These are phyloP conservation scores for Phytophthora sansomeana DNA, from an alignment of 352 stramenopile species.

Conservation along the genomic window DNA sequence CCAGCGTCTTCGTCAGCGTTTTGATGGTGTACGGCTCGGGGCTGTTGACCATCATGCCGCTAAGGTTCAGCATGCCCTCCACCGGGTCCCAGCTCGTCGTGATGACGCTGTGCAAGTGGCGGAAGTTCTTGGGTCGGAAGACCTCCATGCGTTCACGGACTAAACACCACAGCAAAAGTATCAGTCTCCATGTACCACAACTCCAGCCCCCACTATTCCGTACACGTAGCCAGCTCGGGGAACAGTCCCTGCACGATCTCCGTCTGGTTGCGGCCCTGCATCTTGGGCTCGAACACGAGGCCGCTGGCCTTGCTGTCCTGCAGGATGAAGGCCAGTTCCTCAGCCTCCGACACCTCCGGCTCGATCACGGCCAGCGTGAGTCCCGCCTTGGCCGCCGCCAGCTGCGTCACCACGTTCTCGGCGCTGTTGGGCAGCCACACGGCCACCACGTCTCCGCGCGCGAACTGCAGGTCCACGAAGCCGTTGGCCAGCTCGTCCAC, in stretches of 20 bases:
- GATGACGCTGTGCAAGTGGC: slow-evolving; percentile 86
- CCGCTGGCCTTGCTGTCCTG: slow-evolving; percentile 82
- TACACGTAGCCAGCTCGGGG: slow-evolving; percentile 81
- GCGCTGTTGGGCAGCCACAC: slow-evolving; percentile 88
- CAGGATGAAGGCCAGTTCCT: slow-evolving; percentile 86
- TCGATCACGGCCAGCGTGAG: slow-evolving; percentile 87
- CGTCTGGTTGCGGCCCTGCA: slow-evolving; percentile 77
- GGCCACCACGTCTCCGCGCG: slow-evolving; percentile 76
- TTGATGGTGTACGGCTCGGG: slow-evolving; percentile 72
- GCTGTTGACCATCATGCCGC: slow-evolving; percentile 84
- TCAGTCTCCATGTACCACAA: neutral
- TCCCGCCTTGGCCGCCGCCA: slow-evolving; percentile 84
- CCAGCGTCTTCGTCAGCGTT: slow-evolving; percentile 67
- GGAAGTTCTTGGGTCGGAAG: slow-evolving; percentile 85
- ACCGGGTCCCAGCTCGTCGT: slow-evolving; percentile 78
- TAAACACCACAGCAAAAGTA: slow-evolving; percentile 27
- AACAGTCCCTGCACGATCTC: slow-evolving; percentile 76
- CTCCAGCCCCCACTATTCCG: slow-evolving; percentile 8
- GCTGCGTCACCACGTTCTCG: slow-evolving; percentile 85
- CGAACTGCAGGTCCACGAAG: slow-evolving; percentile 79
- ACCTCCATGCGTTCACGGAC: slow-evolving; percentile 61
- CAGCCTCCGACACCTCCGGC: slow-evolving; percentile 68
- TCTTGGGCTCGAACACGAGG: slow-evolving; percentile 88
- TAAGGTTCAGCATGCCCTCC: slow-evolving; percentile 81
- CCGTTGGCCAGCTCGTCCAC: slow-evolving; percentile 85